Evolutionary conservation across 78 protist species (phyloP).

Genomic region (Chrysochromulina tobinii): DNA sequence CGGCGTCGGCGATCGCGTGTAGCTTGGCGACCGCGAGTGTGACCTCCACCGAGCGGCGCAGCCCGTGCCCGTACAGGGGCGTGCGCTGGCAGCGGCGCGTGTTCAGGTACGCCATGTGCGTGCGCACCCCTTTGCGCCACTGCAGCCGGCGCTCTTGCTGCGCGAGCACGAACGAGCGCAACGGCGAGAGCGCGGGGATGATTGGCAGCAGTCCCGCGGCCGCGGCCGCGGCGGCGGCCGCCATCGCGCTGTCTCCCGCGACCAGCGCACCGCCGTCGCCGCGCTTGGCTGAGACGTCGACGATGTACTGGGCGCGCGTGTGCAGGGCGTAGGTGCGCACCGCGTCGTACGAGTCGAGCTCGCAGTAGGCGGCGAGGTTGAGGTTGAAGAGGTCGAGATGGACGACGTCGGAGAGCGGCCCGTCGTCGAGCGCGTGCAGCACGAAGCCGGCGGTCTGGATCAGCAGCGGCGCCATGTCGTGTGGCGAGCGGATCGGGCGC

Average conservation of each 20-base stretch:
- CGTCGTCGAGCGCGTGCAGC: background rate
- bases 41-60: background rate
- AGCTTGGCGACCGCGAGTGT: background rate
- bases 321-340: background rate
- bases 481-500: slow-evolving; percentile 77
- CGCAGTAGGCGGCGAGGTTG: slow-evolving; percentile 4
- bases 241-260: too few relatives aligned
- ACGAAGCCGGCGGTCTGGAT: background rate
- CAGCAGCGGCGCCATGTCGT: slow-evolving; percentile 36
- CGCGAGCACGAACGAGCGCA: background rate
- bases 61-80: background rate
- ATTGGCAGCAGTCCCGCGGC: background rate
- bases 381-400: background rate
- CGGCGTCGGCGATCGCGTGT: background rate
- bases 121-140: background rate
- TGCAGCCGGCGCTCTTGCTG: background rate
- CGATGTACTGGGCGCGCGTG: background rate
- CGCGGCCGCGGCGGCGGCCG: background rate
- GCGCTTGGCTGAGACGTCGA: background rate
- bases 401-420: background rate
- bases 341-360: background rate
- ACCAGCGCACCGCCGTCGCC: background rate
- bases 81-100: slow-evolving; percentile 18
- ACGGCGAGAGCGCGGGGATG: background rate
- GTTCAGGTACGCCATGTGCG: background rate